These are phyloP conservation scores for Phylloporus rhodoxanthus DNA, from an alignment of 768 basidiomycete genomes.

Conservation along the genomic window DNA sequence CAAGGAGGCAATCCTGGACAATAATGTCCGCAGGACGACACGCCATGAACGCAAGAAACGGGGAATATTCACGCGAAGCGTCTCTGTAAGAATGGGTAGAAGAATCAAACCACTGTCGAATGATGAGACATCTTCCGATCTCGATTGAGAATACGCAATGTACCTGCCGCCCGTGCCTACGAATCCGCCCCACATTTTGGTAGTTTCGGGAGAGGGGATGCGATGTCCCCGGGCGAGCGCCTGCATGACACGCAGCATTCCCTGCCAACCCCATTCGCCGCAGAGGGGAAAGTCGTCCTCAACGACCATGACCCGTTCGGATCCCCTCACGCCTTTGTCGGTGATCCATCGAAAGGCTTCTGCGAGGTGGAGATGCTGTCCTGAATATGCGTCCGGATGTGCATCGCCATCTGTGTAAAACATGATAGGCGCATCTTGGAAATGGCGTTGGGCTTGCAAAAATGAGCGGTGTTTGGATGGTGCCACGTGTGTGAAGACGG, in stretches of 20 bases:
- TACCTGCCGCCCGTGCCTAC: slow-evolving; percentile 41
- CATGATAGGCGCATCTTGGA: slow-evolving; percentile 18
- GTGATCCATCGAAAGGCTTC: slow-evolving; percentile 37
- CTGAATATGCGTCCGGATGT: slow-evolving; percentile 18
- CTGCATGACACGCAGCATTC: slow-evolving; percentile 30
- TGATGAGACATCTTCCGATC: neutral
- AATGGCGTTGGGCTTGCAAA: slow-evolving; percentile 20
- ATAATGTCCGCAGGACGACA: slow-evolving; percentile 36
- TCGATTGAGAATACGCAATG: neutral
- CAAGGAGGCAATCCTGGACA: slow-evolving; percentile 40
- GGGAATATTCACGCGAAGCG: slow-evolving; percentile 29
- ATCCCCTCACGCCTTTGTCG: slow-evolving; percentile 12
- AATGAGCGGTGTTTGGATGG: slow-evolving; percentile 29
- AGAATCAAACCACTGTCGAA: slow-evolving; percentile 36
- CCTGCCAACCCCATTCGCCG: slow-evolving; percentile 32
- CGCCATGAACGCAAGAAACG: slow-evolving; percentile 24
- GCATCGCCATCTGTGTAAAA: slow-evolving; percentile 30
- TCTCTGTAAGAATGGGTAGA: slow-evolving; percentile 30
- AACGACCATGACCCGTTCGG: slow-evolving; percentile 40
- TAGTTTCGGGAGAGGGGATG: slow-evolving; percentile 5
- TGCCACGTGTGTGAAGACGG: slow-evolving; percentile 36
- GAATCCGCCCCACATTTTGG: slow-evolving; percentile 33
- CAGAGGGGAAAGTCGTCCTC: slow-evolving; percentile 44
- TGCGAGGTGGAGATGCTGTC: slow-evolving; percentile 38
- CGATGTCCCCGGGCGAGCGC: slow-evolving; percentile 23